These are phyloP conservation scores for Salix brachista DNA, from an alignment of 345 rosid species.

Conservation along the genomic window DNA sequence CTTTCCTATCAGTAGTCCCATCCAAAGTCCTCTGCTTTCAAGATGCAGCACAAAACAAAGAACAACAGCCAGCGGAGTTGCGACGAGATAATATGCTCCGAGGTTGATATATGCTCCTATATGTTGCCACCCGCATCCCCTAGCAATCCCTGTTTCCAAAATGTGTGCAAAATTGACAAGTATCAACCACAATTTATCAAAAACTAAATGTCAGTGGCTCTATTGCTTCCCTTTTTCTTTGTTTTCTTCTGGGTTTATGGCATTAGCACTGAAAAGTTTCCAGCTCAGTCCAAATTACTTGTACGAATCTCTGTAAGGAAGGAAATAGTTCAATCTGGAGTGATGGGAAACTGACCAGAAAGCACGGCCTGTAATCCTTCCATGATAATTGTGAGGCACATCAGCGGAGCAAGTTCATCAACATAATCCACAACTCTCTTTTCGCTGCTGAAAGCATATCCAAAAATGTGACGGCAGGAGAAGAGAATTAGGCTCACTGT, in stretches of 20 bases:
- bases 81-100: slow-evolving; percentile 9
- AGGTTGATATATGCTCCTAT: slow-evolving; percentile 15
- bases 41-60: slow-evolving; percentile 12
- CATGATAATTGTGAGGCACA: slow-evolving; percentile 14
- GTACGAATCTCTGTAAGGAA: background rate
- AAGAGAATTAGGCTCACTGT: slow-evolving; percentile 13
- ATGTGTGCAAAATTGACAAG: background rate
- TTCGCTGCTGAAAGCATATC: slow-evolving; percentile 17
- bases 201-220: background rate
- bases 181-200: background rate
- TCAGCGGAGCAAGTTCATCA: slow-evolving; percentile 17
- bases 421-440: slow-evolving; percentile 22
- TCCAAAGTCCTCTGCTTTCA: slow-evolving; percentile 17
- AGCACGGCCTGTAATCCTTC: slow-evolving; percentile 21
- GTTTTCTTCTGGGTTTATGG: background rate
- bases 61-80: slow-evolving; percentile 10
- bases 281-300: background rate
- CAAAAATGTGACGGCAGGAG: slow-evolving; percentile 13
- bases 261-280: too few species aligned
- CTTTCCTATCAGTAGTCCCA: slow-evolving; percentile 12
- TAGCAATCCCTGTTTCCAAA: slow-evolving; percentile 15
- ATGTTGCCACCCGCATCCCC: slow-evolving; percentile 25
- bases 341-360: slow-evolving; percentile 15
- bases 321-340: background rate
- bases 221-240: background rate